Evolutionary conservation across 73 alveolate genomes (phyloP).

Genomic region (Symbiodinium natans): DNA sequence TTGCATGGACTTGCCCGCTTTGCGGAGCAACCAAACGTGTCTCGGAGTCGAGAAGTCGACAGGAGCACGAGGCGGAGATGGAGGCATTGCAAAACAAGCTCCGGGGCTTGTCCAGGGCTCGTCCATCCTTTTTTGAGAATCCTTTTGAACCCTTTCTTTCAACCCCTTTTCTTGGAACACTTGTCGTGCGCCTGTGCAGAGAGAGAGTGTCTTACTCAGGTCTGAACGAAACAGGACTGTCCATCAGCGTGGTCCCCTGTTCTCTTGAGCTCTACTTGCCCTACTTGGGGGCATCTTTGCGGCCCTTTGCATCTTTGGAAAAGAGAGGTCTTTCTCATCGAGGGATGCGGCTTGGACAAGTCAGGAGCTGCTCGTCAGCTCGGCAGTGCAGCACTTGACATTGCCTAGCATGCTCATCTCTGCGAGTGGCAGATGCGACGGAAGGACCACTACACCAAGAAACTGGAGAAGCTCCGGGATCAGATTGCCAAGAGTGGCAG

Average conservation of each 20-base stretch:
- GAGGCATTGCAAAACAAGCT: conserved; percentile 58
- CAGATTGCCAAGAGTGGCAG: conserved; percentile 61
- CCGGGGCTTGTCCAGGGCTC: conserved; percentile 22
- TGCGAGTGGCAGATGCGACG: neutral
- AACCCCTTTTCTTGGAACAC: neutral
- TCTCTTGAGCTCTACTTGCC: no score
- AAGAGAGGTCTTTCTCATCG: conserved; percentile 61
- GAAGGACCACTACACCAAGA: conserved; percentile 63
- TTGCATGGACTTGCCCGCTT: neutral
- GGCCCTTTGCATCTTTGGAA: neutral
- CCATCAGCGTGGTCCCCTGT: conserved; percentile 37
- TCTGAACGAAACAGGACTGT: conserved; percentile 59
- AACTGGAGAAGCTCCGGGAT: conserved; percentile 60
- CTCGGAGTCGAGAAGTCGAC: neutral
- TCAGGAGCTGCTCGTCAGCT: neutral
- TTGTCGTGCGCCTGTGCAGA: neutral
- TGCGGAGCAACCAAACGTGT: neutral
- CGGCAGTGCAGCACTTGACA: neutral
- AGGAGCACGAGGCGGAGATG: conserved; percentile 68
- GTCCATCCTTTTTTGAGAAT: no score
- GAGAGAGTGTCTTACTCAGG: neutral
- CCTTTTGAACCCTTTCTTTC: no score
- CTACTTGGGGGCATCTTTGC: no score
- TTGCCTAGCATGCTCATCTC: neutral
- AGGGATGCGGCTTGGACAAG: conserved; percentile 57